A percentile compares a stretch with the other conserved stretches of the same genome.
Evolutionary conservation across 2,329 filamentous ascomycete species (phyloP).

Genomic region (Nothomitra cinnamomea): DNA sequence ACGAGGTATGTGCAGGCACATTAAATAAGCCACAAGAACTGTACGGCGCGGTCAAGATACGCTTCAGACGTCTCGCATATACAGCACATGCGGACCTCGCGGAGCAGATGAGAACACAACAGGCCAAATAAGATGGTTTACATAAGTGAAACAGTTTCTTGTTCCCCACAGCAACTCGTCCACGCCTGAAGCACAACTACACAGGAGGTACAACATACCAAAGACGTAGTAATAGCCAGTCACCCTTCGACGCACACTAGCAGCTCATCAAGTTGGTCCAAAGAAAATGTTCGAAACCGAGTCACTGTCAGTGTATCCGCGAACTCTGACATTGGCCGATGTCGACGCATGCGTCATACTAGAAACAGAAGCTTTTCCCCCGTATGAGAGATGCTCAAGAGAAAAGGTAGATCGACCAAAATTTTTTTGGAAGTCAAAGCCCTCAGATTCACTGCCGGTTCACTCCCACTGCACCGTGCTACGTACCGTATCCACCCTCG

Average conservation of each 20-base stretch:
- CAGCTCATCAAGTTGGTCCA: too few species aligned
- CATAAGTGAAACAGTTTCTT: too few species aligned
- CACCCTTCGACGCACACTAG: not conserved
- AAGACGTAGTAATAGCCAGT: not conserved
- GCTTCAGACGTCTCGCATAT: too few species aligned
- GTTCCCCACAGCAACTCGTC: too few species aligned
- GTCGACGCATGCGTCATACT: constrained; percentile 37
- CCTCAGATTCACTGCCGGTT: not conserved
- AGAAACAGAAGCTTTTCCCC: constrained; percentile 40
- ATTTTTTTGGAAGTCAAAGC: not conserved
- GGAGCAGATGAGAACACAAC: too few species aligned
- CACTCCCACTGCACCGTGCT: not conserved
- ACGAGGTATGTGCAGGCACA: too few species aligned
- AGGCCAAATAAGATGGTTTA: too few species aligned
- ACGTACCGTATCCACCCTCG: not conserved
- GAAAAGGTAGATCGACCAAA: constrained; percentile 36
- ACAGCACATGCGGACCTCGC: too few species aligned
- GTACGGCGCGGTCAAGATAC: too few species aligned
- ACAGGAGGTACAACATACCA: not conserved
- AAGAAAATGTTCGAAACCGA: constrained; percentile 27
- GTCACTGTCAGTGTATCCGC: constrained; percentile 51
- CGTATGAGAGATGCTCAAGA: constrained; percentile 36
- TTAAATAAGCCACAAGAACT: too few species aligned
- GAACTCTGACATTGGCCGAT: constrained; percentile 43
- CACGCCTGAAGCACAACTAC: too few species aligned